Evolutionary conservation across 805 yeast species (phyloP).

Genomic region (Zygotorulaspora sp.): DNA sequence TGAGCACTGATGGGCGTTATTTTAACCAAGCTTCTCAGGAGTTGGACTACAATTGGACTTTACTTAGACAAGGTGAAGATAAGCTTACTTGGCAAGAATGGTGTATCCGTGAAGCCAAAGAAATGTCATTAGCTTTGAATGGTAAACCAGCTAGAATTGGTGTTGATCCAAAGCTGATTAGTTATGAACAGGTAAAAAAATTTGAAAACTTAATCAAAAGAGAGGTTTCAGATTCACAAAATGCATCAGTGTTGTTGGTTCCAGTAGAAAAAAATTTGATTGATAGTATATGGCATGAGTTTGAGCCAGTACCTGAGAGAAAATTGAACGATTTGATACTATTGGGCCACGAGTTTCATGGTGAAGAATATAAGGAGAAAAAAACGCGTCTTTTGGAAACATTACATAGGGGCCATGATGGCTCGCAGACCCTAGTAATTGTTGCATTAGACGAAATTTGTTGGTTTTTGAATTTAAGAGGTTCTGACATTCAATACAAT

Average conservation of each 20-base stretch:
- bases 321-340: slow-evolving; percentile 46
- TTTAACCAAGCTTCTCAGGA: slow-evolving; percentile 86
- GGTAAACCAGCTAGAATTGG: slow-evolving; percentile 54
- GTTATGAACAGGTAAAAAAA: slow-evolving; percentile 37
- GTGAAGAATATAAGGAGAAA: slow-evolving; percentile 59
- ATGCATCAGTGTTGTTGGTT: slow-evolving; percentile 42
- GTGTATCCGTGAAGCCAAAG: slow-evolving; percentile 53
- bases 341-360: slow-evolving; percentile 55
- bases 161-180: slow-evolving; percentile 75
- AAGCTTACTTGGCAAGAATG: slow-evolving; percentile 78
- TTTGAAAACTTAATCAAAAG: slow-evolving; percentile 32
- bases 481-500: slow-evolving; percentile 74
- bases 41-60: slow-evolving; percentile 70
- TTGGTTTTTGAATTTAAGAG: slow-evolving; percentile 84
- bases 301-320: slow-evolving; percentile 61
- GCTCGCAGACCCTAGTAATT: slow-evolving; percentile 49
- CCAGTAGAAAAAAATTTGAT: slow-evolving; percentile 62
- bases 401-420: slow-evolving; percentile 31
- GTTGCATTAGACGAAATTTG: slow-evolving; percentile 85
- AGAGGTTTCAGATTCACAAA: slow-evolving; percentile 24
- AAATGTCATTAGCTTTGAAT: slow-evolving; percentile 40
- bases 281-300: slow-evolving; percentile 66
- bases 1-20: slow-evolving; percentile 93
- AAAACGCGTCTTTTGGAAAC: slow-evolving; percentile 42
- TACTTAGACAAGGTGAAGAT: slow-evolving; percentile 78